A percentile compares a stretch with the other conserved stretches of the same genome.
phyloP scores from a whole-genome alignment of 495 filamentous ascomycete genomes.

The Lentithecium fluviatile region DNA sequence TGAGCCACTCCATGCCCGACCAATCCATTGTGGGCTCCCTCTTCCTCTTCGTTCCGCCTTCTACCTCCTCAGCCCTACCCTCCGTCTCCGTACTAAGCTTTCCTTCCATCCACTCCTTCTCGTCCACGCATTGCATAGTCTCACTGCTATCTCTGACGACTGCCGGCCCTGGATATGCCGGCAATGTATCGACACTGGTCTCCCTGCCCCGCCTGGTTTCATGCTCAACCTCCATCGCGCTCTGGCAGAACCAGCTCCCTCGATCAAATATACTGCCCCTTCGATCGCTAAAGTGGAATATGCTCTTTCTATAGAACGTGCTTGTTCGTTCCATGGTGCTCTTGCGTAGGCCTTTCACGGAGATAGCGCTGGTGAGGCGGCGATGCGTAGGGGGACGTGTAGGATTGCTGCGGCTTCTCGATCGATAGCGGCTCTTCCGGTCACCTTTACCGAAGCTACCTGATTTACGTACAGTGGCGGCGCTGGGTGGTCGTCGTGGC shows the following conservation, averaged over 20 bases:
- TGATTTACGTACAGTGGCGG: not conserved
- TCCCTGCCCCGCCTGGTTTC: not conserved
- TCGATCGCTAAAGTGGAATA: no score
- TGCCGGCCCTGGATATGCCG: not conserved
- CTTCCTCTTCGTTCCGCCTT: not conserved
- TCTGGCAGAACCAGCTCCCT: not conserved
- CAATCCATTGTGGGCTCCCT: not conserved
- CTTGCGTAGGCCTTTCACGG: no score
- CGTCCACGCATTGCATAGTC: no score
- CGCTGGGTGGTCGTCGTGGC: not conserved
- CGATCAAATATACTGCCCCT: not conserved
- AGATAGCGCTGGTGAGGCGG: no score
- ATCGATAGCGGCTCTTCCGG: not conserved
- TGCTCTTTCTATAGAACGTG: no score
- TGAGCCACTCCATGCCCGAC: not conserved
- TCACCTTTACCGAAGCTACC: not conserved
- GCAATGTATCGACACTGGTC: not conserved
- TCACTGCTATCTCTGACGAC: not conserved
- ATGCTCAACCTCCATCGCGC: not conserved
- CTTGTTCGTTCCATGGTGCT: no score
- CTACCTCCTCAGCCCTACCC: not conserved
- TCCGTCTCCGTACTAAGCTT: not conserved
- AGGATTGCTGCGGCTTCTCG: no score
- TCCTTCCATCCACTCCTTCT: no score
- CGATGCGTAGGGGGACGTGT: no score